Evolutionary conservation across 768 basidiomycete species (phyloP).

Genomic region (Suillus paluster): DNA sequence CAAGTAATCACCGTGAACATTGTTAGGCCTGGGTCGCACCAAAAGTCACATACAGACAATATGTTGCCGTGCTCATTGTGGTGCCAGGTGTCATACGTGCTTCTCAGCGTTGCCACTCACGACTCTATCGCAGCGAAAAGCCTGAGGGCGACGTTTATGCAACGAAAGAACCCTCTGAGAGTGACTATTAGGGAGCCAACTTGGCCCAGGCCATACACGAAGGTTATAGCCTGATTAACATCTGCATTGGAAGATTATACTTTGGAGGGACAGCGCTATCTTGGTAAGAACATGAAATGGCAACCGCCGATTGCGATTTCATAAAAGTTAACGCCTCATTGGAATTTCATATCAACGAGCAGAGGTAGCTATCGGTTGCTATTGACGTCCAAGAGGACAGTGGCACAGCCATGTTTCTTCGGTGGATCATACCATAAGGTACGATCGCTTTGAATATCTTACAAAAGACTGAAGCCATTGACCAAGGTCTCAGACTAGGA

Average conservation of each 20-base stretch:
- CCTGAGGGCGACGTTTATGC: background rate
- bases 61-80: background rate
- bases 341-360: slow-evolving; percentile 1
- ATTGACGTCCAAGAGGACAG: background rate
- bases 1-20: slow-evolving; percentile 8
- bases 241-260: background rate
- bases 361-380: background rate
- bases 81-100: background rate
- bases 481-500: background rate
- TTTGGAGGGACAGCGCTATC: background rate
- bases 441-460: background rate
- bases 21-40: background rate
- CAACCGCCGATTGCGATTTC: slow-evolving; percentile 5
- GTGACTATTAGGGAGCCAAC: background rate
- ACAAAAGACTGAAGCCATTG: background rate
- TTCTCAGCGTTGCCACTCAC: background rate
- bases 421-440: background rate
- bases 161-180: background rate
- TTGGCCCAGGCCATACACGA: background rate
- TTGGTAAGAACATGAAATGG: background rate
- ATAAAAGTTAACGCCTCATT: slow-evolving; percentile 4
- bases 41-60: slow-evolving; percentile 1
- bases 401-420: background rate
- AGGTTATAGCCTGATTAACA: background rate
- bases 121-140: background rate